phyloP scores from a whole-genome alignment of 164 flowering plant genomes.

The Stephania yunnanensis region DNA sequence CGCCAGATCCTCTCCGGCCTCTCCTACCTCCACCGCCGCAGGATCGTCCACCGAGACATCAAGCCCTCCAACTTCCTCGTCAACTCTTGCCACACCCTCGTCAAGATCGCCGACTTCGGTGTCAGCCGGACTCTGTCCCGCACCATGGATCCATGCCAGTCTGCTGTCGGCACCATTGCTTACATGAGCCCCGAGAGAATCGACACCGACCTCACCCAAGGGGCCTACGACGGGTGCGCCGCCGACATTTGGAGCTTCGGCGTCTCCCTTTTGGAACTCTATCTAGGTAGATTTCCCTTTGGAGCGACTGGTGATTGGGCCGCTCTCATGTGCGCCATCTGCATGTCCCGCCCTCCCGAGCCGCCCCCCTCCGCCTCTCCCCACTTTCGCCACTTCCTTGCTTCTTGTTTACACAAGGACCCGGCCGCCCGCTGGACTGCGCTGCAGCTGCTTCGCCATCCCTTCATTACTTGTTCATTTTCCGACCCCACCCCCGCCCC shows the following conservation, averaged over 20 bases:
- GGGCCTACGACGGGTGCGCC: constrained; percentile 69
- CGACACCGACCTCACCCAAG: constrained; percentile 75
- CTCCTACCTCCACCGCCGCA: constrained; percentile 50
- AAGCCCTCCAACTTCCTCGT: constrained; percentile 75
- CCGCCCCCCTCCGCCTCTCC: constrained; percentile 60
- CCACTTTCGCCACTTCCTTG: constrained; percentile 59
- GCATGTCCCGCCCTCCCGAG: constrained; percentile 75
- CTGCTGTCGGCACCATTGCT: constrained; percentile 65
- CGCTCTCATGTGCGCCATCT: constrained; percentile 74
- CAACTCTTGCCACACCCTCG: constrained; percentile 33
- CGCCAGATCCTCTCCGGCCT: constrained; percentile 30
- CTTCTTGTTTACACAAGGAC: constrained; percentile 71
- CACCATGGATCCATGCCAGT: constrained; percentile 25
- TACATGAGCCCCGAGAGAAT: constrained; percentile 91
- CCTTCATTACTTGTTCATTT: constrained; percentile 32
- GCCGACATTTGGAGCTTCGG: constrained; percentile 94
- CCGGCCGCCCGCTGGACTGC: constrained; percentile 64
- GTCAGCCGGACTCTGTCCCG: constrained; percentile 55
- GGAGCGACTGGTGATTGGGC: constrained; percentile 85
- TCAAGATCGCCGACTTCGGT: constrained; percentile 87
- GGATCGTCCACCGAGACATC: constrained; percentile 75
- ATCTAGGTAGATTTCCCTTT: constrained; percentile 75
- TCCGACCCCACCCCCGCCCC: too few species aligned
- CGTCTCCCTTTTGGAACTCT: constrained; percentile 71
- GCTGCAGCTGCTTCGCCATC: constrained; percentile 45